Evolutionary conservation across 305 asterid genomes (phyloP).

Genomic region (Solanum chacoense): DNA sequence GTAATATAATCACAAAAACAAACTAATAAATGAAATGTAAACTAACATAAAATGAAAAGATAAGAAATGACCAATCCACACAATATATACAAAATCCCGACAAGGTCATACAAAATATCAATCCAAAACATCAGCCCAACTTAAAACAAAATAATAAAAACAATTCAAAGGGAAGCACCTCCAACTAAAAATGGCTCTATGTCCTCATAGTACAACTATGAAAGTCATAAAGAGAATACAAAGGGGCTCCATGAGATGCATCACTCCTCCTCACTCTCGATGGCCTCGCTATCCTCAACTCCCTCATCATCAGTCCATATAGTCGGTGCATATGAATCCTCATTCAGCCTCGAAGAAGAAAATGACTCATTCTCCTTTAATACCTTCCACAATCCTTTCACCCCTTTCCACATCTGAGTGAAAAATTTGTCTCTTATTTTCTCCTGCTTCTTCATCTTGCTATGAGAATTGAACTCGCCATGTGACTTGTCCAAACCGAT

Average conservation of each 20-base stretch:
- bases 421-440: neutral
- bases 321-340: neutral
- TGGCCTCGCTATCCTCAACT: neutral
- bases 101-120: neutral
- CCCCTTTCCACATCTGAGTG: neutral
- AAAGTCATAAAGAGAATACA: neutral
- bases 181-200: neutral
- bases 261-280: neutral
- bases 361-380: neutral
- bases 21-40: too few species aligned
- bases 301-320: neutral
- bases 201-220: neutral
- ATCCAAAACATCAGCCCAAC: neutral
- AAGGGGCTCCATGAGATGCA: neutral
- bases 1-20: too few species aligned
- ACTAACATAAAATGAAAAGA: too few species aligned
- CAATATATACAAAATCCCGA: too few species aligned
- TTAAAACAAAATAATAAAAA: too few species aligned
- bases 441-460: neutral
- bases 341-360: neutral
- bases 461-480: neutral
- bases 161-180: neutral
- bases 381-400: neutral
- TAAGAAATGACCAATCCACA: too few species aligned
- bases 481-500: neutral